Evolutionary conservation across 2,329 filamentous ascomycete species (phyloP), one percentile per base, ranked within the genome.

Genomic region (Chrysosporium keratinophilum): DNA sequence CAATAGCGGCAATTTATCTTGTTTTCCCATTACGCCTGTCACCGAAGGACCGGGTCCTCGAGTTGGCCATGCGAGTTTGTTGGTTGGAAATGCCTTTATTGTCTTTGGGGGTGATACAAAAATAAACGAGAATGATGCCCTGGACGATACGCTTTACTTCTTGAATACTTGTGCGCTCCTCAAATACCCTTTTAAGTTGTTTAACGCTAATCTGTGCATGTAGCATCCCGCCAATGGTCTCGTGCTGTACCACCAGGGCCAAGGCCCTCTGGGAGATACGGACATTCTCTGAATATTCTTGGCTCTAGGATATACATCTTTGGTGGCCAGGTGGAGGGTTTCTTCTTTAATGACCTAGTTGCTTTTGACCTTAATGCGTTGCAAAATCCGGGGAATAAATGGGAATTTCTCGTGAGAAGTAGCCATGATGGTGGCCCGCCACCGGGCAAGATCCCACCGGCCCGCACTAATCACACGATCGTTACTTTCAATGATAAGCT

Each of bases 101-200:
- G 93, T 98, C 11, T 98, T 97, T 66, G 94, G 93, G 48, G 93
- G 93, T 66, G 94, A 98, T 69, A 98, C 93, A 50, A 98, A 98
- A 71, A 85, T 95, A 67, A 89, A 96, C 53, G 93, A 97, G 65
- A 81, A 82, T 33, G 93, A 98, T 69, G 78, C 87, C 47, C 75
- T 98, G 55, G 93, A 98, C 64, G 91, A 98, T 71, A 97, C 93
- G 0, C 75, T 98, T 11, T 98, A 98, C 71, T 79, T 98, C 49
- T 77, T 98, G 50, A 98, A 98, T 72, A 98, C 93, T 48, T 96
- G 93, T 97, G 78, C 74, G 91, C 76, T 52, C 56, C 23, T 42
- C 23, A 35, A 10, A 2, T 10, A 1, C 14, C 6, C 10, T 19
- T 41, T 31, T 20, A 10, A 9, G 28, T 40, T 44, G 54, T 60